Evolutionary conservation across 257 asterid species (phyloP).

Genomic region (Solanum ossicruentum): DNA sequence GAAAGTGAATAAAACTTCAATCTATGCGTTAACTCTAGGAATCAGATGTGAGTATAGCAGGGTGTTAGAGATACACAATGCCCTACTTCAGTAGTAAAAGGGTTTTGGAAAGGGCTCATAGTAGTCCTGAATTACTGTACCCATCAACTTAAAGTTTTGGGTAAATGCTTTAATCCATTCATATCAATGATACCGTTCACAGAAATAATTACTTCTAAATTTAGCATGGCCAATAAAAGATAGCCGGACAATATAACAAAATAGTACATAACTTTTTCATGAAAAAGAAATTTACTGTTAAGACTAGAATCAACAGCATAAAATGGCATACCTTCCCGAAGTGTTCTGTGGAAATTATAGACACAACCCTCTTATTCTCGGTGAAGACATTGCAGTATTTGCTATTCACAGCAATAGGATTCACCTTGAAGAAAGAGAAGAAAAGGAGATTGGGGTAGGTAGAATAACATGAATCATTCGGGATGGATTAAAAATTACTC

Average conservation of each 20-base stretch:
- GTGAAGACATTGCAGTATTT: constrained; percentile 97
- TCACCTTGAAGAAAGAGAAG: constrained; percentile 45
- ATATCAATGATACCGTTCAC: not conserved
- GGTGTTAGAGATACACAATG: not conserved
- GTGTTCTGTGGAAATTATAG: constrained; percentile 67
- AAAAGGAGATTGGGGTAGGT: not conserved
- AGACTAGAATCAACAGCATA: not conserved
- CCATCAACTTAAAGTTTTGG: not conserved
- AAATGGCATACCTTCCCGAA: constrained; percentile 81
- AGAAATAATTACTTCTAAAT: not conserved
- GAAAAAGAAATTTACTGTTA: not conserved
- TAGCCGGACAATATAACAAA: not conserved
- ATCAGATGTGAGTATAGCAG: not conserved
- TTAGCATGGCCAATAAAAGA: not conserved
- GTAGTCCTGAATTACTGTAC: not conserved
- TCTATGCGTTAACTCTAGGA: not conserved
- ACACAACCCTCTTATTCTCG: constrained; percentile 82
- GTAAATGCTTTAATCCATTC: not conserved
- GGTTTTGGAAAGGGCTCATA: not conserved
- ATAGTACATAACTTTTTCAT: not conserved
- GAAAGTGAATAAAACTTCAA: not conserved
- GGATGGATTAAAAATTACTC: constrained; percentile 10
- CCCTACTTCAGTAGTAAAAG: not conserved
- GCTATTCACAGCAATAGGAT: constrained; percentile 99
- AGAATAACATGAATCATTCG: constrained; percentile 5